Conservation (phyloP, 2,329 filamentous ascomycete species). For the Lomentospora prolificans region DNA sequence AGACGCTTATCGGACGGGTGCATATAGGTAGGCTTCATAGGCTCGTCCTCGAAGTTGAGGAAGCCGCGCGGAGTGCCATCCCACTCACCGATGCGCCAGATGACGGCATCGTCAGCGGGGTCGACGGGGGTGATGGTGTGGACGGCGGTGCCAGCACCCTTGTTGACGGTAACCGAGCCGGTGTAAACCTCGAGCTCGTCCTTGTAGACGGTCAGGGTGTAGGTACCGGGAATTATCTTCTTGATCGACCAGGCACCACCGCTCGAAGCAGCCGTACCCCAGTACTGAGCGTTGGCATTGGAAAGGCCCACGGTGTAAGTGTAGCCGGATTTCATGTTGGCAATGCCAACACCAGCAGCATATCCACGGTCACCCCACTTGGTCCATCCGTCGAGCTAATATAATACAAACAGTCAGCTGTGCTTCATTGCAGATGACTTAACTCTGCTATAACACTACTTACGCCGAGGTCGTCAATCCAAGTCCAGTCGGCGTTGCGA, state of each 20-base stretch:
- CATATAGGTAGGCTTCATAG: conserved; percentile 31
- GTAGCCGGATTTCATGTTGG: conserved; percentile 27
- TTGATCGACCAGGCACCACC: conserved; percentile 20
- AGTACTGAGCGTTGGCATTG: conserved; percentile 26
- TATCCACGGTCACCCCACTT: conserved; percentile 19
- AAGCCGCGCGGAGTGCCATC: conserved; percentile 25
- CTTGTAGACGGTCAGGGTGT: conserved; percentile 24
- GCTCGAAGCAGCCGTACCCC: conserved; percentile 18
- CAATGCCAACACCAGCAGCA: conserved; percentile 20
- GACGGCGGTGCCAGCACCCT: conserved; percentile 18
- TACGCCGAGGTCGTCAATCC: conserved; percentile 21
- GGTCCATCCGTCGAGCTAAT: conserved; percentile 23
- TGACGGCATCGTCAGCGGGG: conserved; percentile 20
- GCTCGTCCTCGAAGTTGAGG: conserved; percentile 24
- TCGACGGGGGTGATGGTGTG: conserved; percentile 21
- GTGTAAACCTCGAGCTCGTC: conserved; percentile 22
- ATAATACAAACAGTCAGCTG: too few species aligned
- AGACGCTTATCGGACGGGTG: conserved; percentile 25
- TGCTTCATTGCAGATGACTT: too few species aligned
- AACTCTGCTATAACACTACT: conserved; percentile 9
- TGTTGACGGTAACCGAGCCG: conserved; percentile 17
- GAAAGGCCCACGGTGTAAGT: conserved; percentile 27
- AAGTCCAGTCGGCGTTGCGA: conserved; percentile 24
- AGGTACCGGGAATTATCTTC: conserved; percentile 22
- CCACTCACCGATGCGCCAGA: conserved; percentile 27